Base-by-base conservation (phyloP, 2,329 filamentous ascomycete genomes). In the Diaporthe citrichinensis region DNA sequence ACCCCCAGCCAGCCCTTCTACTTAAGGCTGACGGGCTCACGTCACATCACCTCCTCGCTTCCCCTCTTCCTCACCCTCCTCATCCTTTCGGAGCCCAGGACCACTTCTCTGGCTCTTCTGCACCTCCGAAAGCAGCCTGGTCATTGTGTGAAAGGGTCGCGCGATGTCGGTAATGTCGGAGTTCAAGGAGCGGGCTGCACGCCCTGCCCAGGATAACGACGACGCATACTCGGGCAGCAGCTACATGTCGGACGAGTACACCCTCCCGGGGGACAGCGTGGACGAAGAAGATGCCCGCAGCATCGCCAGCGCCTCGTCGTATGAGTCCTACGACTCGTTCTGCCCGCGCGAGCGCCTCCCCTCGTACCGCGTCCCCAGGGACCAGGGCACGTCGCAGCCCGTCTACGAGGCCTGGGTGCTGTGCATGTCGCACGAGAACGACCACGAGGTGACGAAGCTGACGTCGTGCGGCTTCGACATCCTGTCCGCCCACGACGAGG, bases 401-500 rank as follows among this genome's bases (percentile, higher is more conserved):
- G 78, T 80, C 31, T 82, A 82, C 51, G 81, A 82, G 68, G 80
- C 78, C n/a, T 82, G 78, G 78, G 77, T 74, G 20, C 59, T 82
- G 31, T 73, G 73, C 62, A 58, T 73, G 34, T 73, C 76, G 23
- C 74, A 77, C 20, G 74, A 76, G n/a, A 74, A 36, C 14, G 51
- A 72, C 23, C 68, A 77, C 31, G 28, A 61, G 14, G 31, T 75
- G 4, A 65, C 73, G 9, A 74, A 77, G n/a, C 62, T 28, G 25
- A 79, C 77, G 9, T 53, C 79, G 39, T 77, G 79, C 44, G 80
- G 80, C 12, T 75, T 77, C 36, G 61, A 77, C 2, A 28, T 76
- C 10, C 17, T 71, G 28, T 28, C 41, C 1, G 58, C 71, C 71
- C 51, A 44, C 2, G 53, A 71, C 1, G 65, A 69, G 44, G 58